These are phyloP conservation scores for Citrus mangshanensis DNA, from an alignment of 345 rosid species.

Conservation along the genomic window DNA sequence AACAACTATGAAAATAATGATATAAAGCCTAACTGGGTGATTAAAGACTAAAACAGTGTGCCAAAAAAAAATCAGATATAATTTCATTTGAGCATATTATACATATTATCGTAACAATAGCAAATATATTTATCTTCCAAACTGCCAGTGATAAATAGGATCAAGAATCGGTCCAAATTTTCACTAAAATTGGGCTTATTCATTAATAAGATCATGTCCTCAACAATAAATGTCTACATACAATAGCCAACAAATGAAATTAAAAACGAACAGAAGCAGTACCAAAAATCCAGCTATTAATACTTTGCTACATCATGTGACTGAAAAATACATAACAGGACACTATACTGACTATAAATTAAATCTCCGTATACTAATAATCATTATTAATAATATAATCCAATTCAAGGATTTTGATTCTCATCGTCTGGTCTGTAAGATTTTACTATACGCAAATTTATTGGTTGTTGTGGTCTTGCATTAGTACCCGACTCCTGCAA, in stretches of 20 bases:
- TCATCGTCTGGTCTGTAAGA: constrained; percentile 38
- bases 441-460: constrained; percentile 38
- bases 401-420: background rate
- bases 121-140: too few relatives aligned
- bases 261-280: background rate
- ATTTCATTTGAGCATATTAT: background rate
- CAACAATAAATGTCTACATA: background rate
- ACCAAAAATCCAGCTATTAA: background rate
- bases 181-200: background rate
- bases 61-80: background rate
- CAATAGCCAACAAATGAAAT: background rate
- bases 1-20: too few relatives aligned
- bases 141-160: background rate
- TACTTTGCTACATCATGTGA: background rate
- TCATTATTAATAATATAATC: too few relatives aligned
- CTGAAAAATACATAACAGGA: background rate
- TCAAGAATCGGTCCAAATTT: background rate
- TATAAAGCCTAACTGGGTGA: too few relatives aligned
- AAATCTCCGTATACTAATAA: background rate
- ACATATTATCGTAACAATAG: background rate
- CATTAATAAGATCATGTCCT: background rate
- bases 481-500: constrained; percentile 55
- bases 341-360: background rate
- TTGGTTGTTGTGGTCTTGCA: constrained; percentile 65
- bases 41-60: too few relatives aligned